Evolutionary conservation across 495 filamentous ascomycete species (phyloP).

Genomic region (Penicillium ochrochloron): DNA sequence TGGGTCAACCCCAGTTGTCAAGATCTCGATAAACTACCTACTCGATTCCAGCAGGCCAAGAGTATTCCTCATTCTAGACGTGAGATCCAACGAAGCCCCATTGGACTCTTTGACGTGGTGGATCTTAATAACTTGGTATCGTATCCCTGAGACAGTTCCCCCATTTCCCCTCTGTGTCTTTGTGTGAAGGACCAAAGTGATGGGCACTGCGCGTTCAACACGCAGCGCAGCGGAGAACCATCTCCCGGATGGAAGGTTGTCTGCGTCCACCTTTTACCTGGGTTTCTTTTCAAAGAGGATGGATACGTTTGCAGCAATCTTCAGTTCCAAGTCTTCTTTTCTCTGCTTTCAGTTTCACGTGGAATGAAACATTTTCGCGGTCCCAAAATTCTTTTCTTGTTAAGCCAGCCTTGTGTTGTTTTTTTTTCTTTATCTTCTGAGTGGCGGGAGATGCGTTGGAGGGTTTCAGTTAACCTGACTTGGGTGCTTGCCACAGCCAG

Average conservation of each 20-base stretch:
- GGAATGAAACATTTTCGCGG: conserved; percentile 15
- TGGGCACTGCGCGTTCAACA: conserved; percentile 31
- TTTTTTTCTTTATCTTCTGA: conserved; percentile 6
- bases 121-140: background rate
- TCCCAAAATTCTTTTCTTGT: background rate
- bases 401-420: background rate
- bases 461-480: background rate
- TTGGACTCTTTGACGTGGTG: background rate
- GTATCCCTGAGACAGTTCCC: conserved; percentile 18
- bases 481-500: background rate
- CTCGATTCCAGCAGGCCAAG: background rate
- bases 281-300: conserved; percentile 5
- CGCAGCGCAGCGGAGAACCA: conserved; percentile 18
- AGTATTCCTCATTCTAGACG: background rate
- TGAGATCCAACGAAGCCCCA: background rate
- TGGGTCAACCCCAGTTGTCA: no score
- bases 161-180: background rate
- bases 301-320: conserved; percentile 1
- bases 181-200: background rate
- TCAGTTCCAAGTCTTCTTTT: conserved; percentile 10
- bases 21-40: background rate
- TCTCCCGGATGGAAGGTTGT: background rate
- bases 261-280: background rate
- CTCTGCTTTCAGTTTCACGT: conserved; percentile 11
- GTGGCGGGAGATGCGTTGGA: background rate